These are phyloP conservation scores for Ophiostoma pallidulum DNA, from an alignment of 2,329 filamentous ascomycete genomes.

Conservation along the genomic window DNA sequence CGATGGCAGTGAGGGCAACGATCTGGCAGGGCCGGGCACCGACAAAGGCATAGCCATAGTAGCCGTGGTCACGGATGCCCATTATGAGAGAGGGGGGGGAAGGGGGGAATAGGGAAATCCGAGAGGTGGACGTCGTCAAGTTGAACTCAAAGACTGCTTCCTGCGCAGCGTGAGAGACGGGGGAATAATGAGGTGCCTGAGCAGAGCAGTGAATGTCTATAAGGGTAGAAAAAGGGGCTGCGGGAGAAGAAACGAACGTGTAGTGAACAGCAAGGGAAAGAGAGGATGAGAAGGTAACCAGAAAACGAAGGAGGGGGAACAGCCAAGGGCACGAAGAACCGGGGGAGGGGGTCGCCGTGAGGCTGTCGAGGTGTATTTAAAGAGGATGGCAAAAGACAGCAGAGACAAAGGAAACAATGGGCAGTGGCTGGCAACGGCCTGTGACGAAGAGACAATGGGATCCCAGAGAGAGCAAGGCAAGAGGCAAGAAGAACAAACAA, in stretches of 20 bases:
- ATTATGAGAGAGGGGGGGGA: constrained; percentile 15
- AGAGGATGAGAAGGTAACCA: not conserved
- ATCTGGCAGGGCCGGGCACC: constrained; percentile 61
- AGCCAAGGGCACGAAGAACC: too few relatives aligned
- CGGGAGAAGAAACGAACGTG: too few relatives aligned
- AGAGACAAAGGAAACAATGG: not conserved
- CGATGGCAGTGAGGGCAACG: constrained; percentile 62
- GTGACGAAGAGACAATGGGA: constrained; percentile 4
- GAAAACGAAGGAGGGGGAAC: too few relatives aligned
- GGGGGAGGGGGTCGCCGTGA: not conserved
- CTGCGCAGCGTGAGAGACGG: not conserved
- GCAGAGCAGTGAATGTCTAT: not conserved
- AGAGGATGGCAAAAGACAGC: not conserved
- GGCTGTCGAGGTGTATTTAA: not conserved
- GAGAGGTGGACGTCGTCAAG: too few relatives aligned
- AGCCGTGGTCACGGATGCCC: constrained; percentile 22
- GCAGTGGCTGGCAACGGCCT: too few relatives aligned
- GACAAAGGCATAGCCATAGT: constrained; percentile 63
- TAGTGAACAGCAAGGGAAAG: too few relatives aligned
- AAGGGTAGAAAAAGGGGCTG: not conserved
- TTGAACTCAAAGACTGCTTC: not conserved
- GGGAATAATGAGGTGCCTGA: not conserved
- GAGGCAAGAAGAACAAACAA: not conserved
- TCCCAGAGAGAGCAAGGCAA: not conserved
- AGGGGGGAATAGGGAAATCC: not conserved